Evolutionary conservation across 2,329 filamentous ascomycete species (phyloP), one percentile per base, ranked within the genome.

Genomic region (Taxawa tesnikishii): DNA sequence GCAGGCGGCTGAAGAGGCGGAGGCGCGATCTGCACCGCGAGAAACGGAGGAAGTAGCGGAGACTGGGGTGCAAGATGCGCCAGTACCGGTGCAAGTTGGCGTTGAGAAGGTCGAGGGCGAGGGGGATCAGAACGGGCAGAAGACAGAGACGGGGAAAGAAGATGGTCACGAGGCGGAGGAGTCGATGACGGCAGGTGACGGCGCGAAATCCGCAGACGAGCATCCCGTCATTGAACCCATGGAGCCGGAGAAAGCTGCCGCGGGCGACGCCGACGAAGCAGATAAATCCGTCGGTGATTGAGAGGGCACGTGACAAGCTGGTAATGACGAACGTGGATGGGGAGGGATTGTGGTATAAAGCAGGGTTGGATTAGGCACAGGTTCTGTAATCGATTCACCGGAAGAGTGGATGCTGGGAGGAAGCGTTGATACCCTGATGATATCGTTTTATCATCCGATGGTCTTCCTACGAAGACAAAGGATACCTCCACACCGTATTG

Each of bases 151-250:
- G 35, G 28, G 9, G 18, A 9, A 43, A 27, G 35, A 41, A 15
- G 38, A 34, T 6, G 21, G 27, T 17, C 35, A 44, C 25, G 38
- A 46, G 28, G 39, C 49, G 28, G 37, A 44, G 10, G 12, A 38
- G 6, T 46, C 45, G 16, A 33, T 40, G 23, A 34, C 41, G 23
- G 36, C 41, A 12, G 40, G 43, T 18, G 40, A 46, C 31, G 34
- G 36, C 14, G 43, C 47, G 10, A 43, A 46, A 26, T 35, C 43
- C 11, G 35, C 44, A 35, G 79, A 84, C 56, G 80, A 79, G 0
- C 60, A 83, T 12, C 58, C 51, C 55, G 79, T 76, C 40, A 84
- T 84, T 59, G 73, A 79, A 45, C 33, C 42, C 4, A 29, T 43
- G 28, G 38, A 42, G 11, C 31, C 39, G 11, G 36, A 31, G 15